Evolutionary conservation across 1,139 yeast species (phyloP).

Genomic region (Debaryomycetaceae sp.): DNA sequence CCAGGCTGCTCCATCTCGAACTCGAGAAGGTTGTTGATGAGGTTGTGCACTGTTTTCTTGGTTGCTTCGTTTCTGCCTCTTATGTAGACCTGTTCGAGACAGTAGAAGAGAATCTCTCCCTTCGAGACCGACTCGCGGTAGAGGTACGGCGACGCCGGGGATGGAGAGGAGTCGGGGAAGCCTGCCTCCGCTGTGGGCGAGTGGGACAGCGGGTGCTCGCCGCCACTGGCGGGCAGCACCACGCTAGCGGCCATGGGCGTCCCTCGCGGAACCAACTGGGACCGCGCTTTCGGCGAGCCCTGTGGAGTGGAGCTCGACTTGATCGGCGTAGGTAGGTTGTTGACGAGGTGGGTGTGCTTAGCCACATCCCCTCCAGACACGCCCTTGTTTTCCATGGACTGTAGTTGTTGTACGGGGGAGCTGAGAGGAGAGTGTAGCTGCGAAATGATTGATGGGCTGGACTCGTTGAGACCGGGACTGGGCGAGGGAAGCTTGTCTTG

Average conservation of each 20-base stretch:
- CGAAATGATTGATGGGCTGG: slow-evolving; percentile 3
- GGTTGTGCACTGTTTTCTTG: slow-evolving; percentile 35
- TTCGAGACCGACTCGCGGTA: slow-evolving; percentile 1
- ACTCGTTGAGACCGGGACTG: neutral
- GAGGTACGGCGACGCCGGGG: neutral
- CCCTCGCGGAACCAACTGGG: too few species aligned
- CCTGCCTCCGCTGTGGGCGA: neutral
- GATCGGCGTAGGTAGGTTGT: neutral
- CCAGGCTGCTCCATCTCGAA: slow-evolving; percentile 60
- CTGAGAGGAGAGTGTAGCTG: neutral
- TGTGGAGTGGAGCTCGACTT: neutral
- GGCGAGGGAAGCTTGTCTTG: neutral
- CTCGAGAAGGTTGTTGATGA: slow-evolving; percentile 34
- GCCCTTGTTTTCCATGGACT: neutral
- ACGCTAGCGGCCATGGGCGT: too few species aligned
- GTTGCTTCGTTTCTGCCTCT: slow-evolving; percentile 51
- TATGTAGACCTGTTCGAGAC: slow-evolving; percentile 14
- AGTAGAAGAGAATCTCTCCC: slow-evolving; percentile 15
- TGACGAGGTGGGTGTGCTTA: neutral
- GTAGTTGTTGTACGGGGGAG: neutral
- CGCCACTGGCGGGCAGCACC: neutral
- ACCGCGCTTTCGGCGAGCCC: neutral
- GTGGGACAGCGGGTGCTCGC: slow-evolving; percentile 3
- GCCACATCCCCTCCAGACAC: neutral
- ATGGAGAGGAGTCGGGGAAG: neutral